Evolutionary conservation across 371 early-diverging fungal species (phyloP).

Genomic region (Blastocladiella emersonii): DNA sequence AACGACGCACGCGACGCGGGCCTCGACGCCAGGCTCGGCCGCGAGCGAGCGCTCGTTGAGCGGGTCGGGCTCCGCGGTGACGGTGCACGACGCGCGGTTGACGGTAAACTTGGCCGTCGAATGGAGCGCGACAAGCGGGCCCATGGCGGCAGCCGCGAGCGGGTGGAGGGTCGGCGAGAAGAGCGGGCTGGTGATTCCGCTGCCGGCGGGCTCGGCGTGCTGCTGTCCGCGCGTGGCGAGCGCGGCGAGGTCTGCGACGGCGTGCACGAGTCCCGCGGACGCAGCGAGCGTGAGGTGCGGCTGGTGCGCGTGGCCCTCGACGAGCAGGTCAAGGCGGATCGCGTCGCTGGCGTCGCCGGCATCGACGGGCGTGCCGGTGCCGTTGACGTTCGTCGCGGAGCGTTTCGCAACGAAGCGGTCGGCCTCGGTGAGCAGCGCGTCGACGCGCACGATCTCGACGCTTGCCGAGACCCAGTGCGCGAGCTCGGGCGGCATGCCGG

Average conservation of each 20-base stretch:
- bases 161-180: no score
- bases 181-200: no score
- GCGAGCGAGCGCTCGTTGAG: background rate
- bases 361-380: background rate
- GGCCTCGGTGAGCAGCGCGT: background rate
- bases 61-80: background rate
- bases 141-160: no score
- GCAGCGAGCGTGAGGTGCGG: background rate
- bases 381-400: background rate
- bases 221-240: no score
- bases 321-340: background rate
- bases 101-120: background rate
- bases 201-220: no score
- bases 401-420: background rate
- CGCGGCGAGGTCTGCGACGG: no score
- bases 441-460: background rate
- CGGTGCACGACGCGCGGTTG: background rate
- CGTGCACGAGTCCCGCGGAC: background rate
- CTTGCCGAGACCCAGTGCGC: background rate
- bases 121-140: background rate
- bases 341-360: background rate
- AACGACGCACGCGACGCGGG: background rate
- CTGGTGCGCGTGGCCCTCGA: background rate
- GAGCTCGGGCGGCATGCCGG: no score
- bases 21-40: background rate